These are phyloP conservation scores for Xylariaceae sp. DNA, from an alignment of 2,329 filamentous ascomycete species.

Conservation along the genomic window DNA sequence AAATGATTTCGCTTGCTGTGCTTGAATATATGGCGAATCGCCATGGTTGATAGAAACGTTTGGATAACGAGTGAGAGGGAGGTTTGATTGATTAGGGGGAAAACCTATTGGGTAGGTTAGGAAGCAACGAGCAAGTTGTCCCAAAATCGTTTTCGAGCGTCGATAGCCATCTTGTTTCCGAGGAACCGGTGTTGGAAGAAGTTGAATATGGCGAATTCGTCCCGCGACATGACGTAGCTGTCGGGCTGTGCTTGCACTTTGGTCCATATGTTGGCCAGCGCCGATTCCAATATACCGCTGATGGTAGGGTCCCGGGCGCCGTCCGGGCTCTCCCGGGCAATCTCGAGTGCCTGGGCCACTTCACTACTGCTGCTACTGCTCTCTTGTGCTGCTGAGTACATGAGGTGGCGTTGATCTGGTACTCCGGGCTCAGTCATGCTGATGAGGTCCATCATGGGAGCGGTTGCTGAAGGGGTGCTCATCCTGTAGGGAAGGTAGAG, in stretches of 20 bases:
- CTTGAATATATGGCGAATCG: neutral
- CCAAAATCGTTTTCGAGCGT: conserved; percentile 52
- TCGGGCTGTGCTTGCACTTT: conserved; percentile 61
- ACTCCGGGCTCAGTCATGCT: conserved; percentile 7
- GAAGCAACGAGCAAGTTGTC: conserved; percentile 33
- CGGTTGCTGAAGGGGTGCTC: conserved; percentile 7
- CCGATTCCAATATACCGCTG: conserved; percentile 60
- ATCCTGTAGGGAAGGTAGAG: conserved; percentile 10
- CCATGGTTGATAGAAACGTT: neutral
- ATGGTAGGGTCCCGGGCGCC: conserved; percentile 61
- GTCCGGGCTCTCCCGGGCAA: conserved; percentile 69
- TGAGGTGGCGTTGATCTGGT: conserved; percentile 2
- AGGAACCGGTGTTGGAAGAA: conserved; percentile 69
- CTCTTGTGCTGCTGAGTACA: neutral
- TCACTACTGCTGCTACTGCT: conserved; percentile 31
- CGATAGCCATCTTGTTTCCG: conserved; percentile 45
- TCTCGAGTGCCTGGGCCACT: conserved; percentile 67
- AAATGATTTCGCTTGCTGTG: too few species aligned
- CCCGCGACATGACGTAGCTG: conserved; percentile 67
- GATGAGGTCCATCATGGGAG: conserved; percentile 15
- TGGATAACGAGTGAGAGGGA: neutral
- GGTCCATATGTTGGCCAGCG: conserved; percentile 61
- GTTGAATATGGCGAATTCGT: conserved; percentile 86
- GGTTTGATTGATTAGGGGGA: neutral
- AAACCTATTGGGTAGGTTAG: neutral